Conservation (phyloP, 495 filamentous ascomycete genomes). For the Lasiosphaeriaceae sp. region DNA sequence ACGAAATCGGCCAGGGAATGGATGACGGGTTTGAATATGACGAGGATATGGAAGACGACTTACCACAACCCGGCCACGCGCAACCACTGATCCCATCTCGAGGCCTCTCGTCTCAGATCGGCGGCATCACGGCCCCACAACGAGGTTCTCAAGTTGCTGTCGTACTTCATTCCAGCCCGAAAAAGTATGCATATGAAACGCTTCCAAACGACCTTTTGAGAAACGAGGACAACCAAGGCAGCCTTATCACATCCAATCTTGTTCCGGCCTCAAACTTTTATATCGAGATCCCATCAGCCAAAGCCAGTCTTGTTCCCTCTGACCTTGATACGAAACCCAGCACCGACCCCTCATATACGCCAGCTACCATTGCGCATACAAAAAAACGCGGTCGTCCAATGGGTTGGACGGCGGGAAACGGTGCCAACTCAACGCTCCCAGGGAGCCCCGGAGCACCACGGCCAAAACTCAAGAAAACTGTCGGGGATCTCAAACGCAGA, state of each 20-base stretch:
- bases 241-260: not conserved
- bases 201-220: not conserved
- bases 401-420: conserved; percentile 25
- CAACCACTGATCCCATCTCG: not conserved
- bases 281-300: not conserved
- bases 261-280: not conserved
- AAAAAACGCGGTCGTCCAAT: conserved; percentile 29
- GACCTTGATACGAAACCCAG: not conserved
- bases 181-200: not conserved
- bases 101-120: not conserved
- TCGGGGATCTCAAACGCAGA: conserved; percentile 16
- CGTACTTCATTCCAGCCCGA: conserved; percentile 11
- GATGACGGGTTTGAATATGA: not conserved
- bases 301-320: not conserved
- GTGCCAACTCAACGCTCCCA: conserved; percentile 12
- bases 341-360: not conserved
- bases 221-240: not conserved
- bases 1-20: not conserved
- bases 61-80: not conserved
- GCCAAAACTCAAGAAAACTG: conserved; percentile 15
- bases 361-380: not conserved
- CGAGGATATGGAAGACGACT: not conserved
- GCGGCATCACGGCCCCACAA: not conserved
- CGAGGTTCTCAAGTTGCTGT: not conserved
- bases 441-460: conserved; percentile 1